Evolutionary conservation across 306 rosid species (phyloP).

Genomic region (Inga leiocalycina): DNA sequence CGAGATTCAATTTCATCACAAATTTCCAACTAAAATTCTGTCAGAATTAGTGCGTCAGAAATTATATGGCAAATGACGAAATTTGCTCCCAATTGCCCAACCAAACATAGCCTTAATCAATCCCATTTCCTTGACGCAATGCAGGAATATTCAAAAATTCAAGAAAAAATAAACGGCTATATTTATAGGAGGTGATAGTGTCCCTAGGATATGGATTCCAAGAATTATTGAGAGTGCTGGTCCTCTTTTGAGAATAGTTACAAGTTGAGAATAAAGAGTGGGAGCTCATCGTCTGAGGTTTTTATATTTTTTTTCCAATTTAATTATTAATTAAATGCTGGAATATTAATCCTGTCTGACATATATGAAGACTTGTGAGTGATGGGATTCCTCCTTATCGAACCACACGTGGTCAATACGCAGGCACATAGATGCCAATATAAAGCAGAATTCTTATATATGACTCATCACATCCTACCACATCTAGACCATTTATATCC

Average conservation of each 20-base stretch:
- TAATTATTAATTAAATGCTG: background rate
- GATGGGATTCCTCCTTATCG: constrained; percentile 57
- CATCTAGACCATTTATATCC: no score
- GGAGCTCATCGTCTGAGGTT: constrained; percentile 39
- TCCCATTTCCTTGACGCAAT: background rate
- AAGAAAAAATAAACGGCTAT: constrained; percentile 40
- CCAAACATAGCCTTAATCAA: background rate
- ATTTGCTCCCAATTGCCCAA: no score
- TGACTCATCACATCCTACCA: background rate
- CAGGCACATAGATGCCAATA: constrained; percentile 22
- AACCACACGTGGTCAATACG: constrained; percentile 45
- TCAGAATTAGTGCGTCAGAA: no score
- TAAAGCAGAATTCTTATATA: background rate
- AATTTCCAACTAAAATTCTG: no score
- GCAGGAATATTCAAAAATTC: constrained; percentile 44
- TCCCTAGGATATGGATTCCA: constrained; percentile 50
- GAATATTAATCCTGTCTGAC: constrained; percentile 53
- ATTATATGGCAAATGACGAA: no score
- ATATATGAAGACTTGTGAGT: constrained; percentile 33
- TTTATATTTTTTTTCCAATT: background rate
- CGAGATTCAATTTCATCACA: no score
- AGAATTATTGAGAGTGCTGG: constrained; percentile 52
- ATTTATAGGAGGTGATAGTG: constrained; percentile 31
- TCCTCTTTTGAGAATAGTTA: constrained; percentile 43
- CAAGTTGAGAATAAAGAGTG: constrained; percentile 52